These are phyloP conservation scores for Heliosperma pusillum DNA, from an alignment of 148 eudicot species.

Conservation along the genomic window DNA sequence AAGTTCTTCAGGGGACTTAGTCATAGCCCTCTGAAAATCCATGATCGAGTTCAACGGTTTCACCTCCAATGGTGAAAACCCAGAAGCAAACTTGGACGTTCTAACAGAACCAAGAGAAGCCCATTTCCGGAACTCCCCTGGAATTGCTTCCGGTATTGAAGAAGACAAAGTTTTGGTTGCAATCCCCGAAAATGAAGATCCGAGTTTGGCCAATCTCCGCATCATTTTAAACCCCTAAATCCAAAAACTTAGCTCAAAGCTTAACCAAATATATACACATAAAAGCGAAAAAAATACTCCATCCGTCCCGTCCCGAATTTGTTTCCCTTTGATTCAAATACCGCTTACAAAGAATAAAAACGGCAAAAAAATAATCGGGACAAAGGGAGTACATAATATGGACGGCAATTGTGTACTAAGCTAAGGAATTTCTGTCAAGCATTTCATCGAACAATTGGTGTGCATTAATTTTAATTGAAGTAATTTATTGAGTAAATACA, in stretches of 20 bases:
- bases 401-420: neutral
- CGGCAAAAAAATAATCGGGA: too few relatives aligned
- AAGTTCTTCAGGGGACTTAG: conserved; percentile 67
- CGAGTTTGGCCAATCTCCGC: conserved; percentile 42
- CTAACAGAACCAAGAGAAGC: conserved; percentile 55
- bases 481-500: too few relatives aligned
- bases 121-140: conserved; percentile 52
- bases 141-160: conserved; percentile 27
- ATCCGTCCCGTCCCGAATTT: too few relatives aligned
- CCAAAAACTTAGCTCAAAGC: neutral
- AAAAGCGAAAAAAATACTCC: neutral
- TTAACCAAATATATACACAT: neutral
- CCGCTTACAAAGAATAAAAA: too few relatives aligned
- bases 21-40: conserved; percentile 63
- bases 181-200: conserved; percentile 30
- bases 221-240: conserved; percentile 29
- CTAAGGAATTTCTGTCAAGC: neutral
- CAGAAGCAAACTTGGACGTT: conserved; percentile 67
- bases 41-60: conserved; percentile 75
- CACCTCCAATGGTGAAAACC: conserved; percentile 72
- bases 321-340: too few relatives aligned
- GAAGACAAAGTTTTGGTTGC: conserved; percentile 22
- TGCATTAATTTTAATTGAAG: neutral
- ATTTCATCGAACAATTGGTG: conserved; percentile 20
- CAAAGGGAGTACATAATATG: too few relatives aligned